Evolutionary conservation across 352 stramenopile genomes (phyloP), one percentile per base, ranked within the genome.

Genomic region (Paralagenidium karlingii): DNA sequence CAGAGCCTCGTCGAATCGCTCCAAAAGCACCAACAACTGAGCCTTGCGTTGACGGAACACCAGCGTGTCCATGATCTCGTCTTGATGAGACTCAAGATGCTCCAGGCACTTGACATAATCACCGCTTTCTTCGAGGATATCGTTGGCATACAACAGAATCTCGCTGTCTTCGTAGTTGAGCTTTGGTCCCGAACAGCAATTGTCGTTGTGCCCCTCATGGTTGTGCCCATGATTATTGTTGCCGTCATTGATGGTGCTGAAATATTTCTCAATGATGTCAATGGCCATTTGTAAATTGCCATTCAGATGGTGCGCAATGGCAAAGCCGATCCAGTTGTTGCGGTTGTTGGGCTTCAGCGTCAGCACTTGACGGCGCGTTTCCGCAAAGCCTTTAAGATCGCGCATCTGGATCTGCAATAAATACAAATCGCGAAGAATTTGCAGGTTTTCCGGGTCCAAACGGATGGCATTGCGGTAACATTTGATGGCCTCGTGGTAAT

Each of bases 401-500:
- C 80, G 63, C 69, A 87, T 86, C 44, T 94, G 75, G 22, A 99
- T 85, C 59, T 99, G 95, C 10, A 98, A 69, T 41, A 97, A 51
- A 48, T 94, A 94, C 41, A 99, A 57, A 59, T 99, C 95, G 22
- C 91, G 80, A 32, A 99, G 59, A 52, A 99, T 98, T 68, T 98
- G 92, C 32, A 97, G 55, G 59, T 98, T 98, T 36, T 97, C 76
- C n/a, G 70, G 60, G 63, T 99, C 94, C 41, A 98, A 96, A 24
- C 89, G 73, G 28, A 99, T 76, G 11, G 95, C 94, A 51, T 97
- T 93, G 55, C 94, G 94, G 68, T 98, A 99, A 57, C 92, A 97
- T 75, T 98, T 98, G 58, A 98, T 98, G 20, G 94, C 94, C 57
- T 98, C 90, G 29, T 75, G 56, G 62, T 99, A 99, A 55, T 98